A percentile compares a stretch with the other conserved stretches of the same genome.
Conservation (phyloP, 2,329 filamentous ascomycete genomes). For the Pseudogymnoascus sp. region DNA sequence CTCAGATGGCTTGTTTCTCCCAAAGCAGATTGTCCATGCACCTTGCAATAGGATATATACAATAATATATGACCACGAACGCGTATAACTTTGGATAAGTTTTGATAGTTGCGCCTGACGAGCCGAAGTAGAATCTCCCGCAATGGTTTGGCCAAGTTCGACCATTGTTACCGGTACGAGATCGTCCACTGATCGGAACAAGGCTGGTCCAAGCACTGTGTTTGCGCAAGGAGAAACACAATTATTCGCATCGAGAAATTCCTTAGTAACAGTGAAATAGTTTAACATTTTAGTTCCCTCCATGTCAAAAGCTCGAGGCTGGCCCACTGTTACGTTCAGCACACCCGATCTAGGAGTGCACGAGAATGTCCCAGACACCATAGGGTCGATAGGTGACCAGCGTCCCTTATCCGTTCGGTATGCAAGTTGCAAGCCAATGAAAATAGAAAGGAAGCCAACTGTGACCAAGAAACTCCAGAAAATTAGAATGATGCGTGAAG, state of each 20-base stretch:
- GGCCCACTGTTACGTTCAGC: neutral
- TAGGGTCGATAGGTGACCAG: neutral
- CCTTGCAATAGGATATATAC: neutral
- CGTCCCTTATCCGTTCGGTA: too few species aligned
- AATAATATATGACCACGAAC: neutral
- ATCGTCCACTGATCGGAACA: neutral
- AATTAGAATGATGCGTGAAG: neutral
- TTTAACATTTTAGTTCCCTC: neutral
- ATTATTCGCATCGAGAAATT: neutral
- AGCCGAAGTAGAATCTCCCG: neutral
- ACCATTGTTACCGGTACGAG: neutral
- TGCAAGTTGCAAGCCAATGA: neutral
- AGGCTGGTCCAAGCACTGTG: neutral
- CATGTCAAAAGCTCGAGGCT: neutral
- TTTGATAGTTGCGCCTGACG: neutral
- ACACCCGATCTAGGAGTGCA: neutral
- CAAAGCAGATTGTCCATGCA: neutral
- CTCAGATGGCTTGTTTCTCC: neutral
- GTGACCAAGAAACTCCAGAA: slow-evolving; percentile 5
- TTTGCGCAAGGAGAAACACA: neutral
- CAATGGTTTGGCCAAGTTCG: neutral
- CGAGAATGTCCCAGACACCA: neutral
- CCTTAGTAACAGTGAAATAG: neutral
- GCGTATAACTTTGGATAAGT: neutral
- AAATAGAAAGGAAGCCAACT: neutral